phyloP scores from a whole-genome alignment of 164 flowering plant genomes.

The Vitis riparia region DNA sequence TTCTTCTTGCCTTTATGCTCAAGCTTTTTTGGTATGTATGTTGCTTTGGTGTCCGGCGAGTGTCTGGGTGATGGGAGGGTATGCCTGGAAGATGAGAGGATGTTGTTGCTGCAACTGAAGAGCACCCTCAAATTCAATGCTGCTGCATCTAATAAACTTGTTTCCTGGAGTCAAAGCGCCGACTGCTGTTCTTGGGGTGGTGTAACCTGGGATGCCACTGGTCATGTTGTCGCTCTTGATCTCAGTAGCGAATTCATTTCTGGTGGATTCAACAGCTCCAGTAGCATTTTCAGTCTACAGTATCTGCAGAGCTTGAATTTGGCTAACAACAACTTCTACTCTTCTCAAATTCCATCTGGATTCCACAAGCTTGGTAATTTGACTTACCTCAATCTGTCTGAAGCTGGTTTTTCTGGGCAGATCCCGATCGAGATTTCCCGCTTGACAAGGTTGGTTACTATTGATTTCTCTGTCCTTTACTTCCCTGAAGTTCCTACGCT shows the following conservation, averaged over 20 bases:
- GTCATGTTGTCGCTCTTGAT: too few species aligned
- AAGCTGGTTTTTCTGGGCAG: constrained; percentile 47
- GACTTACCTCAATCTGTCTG: constrained; percentile 56
- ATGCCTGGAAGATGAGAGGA: constrained; percentile 5
- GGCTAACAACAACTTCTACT: constrained; percentile 33
- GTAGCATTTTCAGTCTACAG: constrained; percentile 31
- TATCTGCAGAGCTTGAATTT: constrained; percentile 37
- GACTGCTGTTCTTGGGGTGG: too few species aligned
- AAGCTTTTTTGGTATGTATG: not conserved
- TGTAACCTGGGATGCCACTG: too few species aligned
- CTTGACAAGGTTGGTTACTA: constrained; percentile 29
- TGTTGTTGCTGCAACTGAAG: constrained; percentile 12
- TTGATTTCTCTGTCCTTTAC: constrained; percentile 29
- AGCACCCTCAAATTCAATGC: constrained; percentile 1
- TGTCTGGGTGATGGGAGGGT: not conserved
- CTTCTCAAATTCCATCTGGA: constrained; percentile 8
- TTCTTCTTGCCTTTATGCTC: not conserved
- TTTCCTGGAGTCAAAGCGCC: too few species aligned
- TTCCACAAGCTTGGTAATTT: not conserved
- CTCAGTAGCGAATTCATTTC: too few species aligned
- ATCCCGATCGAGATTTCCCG: constrained; percentile 33
- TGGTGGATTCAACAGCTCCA: constrained; percentile 22
- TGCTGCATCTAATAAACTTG: too few species aligned
- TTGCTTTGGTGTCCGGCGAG: not conserved
- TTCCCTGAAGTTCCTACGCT: not conserved